These are phyloP conservation scores for Mycena vitilis DNA, from an alignment of 768 basidiomycete genomes.

Conservation along the genomic window DNA sequence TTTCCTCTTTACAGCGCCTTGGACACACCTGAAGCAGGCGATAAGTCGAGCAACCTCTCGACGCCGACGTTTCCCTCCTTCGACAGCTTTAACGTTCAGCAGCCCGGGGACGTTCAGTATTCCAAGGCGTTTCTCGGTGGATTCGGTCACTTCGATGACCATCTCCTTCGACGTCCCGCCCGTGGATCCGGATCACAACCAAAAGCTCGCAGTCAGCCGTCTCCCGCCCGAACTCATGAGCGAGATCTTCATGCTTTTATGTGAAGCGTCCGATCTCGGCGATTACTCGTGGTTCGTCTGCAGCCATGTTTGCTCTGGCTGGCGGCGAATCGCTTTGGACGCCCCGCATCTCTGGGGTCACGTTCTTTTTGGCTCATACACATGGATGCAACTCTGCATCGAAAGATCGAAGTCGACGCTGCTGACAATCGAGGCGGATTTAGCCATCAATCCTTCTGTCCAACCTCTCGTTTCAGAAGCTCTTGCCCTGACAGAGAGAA, in stretches of 20 bases:
- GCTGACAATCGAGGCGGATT: conserved; percentile 12
- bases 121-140: background rate
- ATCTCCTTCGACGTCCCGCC: conserved; percentile 12
- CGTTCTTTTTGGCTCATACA: conserved; percentile 10
- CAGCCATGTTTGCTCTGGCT: conserved; percentile 28
- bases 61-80: background rate
- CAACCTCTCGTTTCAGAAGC: conserved; percentile 4
- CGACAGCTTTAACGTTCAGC: background rate
- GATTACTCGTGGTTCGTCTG: conserved; percentile 28
- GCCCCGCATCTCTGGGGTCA: conserved; percentile 26
- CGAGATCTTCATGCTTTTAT: conserved; percentile 24
- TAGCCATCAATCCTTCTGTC: background rate
- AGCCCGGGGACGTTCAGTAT: background rate
- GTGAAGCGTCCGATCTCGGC: conserved; percentile 2
- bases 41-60: background rate
- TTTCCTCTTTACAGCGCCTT: background rate
- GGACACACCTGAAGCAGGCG: background rate
- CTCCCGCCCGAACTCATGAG: conserved; percentile 29
- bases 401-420: conserved; percentile 24
- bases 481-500: conserved; percentile 3
- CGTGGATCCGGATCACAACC: conserved; percentile 20
- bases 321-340: conserved; percentile 24
- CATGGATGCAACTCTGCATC: conserved; percentile 23
- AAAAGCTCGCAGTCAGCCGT: conserved; percentile 17
- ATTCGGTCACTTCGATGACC: background rate